These are phyloP conservation scores for Camellia lanceoleosa DNA, from an alignment of 148 eudicot species.

Conservation along the genomic window DNA sequence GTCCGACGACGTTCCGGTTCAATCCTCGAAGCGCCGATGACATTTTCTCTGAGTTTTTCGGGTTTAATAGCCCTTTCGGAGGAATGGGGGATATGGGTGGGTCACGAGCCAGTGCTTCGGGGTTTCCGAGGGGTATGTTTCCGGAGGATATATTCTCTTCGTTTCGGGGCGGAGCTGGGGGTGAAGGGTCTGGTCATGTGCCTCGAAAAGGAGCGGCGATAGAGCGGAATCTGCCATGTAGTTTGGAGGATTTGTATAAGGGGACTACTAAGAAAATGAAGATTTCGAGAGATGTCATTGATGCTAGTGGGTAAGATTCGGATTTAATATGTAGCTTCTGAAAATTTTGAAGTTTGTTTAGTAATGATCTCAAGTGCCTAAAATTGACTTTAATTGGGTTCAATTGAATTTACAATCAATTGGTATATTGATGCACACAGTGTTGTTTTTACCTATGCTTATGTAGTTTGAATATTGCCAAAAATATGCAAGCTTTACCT, in stretches of 20 bases:
- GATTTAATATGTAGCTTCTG: neutral
- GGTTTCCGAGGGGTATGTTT: slow-evolving; percentile 50
- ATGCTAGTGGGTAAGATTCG: slow-evolving; percentile 52
- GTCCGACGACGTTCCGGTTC: slow-evolving; percentile 44
- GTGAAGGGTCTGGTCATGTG: slow-evolving; percentile 29
- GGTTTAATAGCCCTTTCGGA: slow-evolving; percentile 64
- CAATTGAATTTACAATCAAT: neutral
- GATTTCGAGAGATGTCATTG: slow-evolving; percentile 64
- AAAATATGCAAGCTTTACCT: neutral
- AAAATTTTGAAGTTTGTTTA: neutral
- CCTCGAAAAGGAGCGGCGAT: slow-evolving; percentile 56
- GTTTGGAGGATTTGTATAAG: slow-evolving; percentile 74
- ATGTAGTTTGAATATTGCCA: neutral
- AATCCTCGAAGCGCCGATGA: slow-evolving; percentile 72
- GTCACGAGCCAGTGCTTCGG: slow-evolving; percentile 36
- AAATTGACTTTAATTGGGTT: slow-evolving; percentile 8
- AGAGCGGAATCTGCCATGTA: slow-evolving; percentile 59
- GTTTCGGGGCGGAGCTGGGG: slow-evolving; percentile 39
- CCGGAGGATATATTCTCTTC: slow-evolving; percentile 57
- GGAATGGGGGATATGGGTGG: slow-evolving; percentile 51
- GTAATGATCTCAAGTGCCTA: neutral
- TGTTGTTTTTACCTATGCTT: neutral
- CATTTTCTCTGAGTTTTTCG: slow-evolving; percentile 78
- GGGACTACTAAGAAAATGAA: slow-evolving; percentile 85
- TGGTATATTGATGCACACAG: neutral